Conservation (phyloP, 441 rosid species). For the Isatis lusitanica region DNA sequence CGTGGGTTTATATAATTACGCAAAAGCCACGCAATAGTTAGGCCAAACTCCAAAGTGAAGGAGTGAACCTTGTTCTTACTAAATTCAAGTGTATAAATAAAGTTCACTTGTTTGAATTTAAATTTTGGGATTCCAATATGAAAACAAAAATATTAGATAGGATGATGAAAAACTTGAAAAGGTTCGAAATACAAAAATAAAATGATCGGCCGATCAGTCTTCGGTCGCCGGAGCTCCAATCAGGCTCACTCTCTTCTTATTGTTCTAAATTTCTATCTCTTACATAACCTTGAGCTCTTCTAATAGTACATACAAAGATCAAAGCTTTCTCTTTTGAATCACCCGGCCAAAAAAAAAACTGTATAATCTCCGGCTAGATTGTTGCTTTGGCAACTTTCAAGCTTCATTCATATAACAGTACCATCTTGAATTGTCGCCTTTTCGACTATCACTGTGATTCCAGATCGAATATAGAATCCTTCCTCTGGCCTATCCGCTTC, state of each 20-base stretch:
- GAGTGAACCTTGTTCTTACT: too few species aligned
- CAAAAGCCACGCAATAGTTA: background rate
- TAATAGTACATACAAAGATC: slow-evolving; percentile 1
- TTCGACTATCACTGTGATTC: slow-evolving; percentile 72
- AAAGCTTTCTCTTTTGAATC: background rate
- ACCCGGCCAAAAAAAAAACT: background rate
- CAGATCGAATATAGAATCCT: slow-evolving; percentile 84
- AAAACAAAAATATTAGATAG: background rate
- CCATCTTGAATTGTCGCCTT: slow-evolving; percentile 51
- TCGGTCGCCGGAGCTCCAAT: background rate
- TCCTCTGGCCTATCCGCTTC: slow-evolving; percentile 84
- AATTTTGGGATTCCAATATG: background rate
- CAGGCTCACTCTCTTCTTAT: slow-evolving; percentile 2
- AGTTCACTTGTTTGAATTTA: background rate
- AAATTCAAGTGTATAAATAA: too few species aligned
- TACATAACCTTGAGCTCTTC: background rate
- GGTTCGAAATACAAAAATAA: background rate
- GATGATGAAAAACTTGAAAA: background rate
- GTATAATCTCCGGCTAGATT: background rate
- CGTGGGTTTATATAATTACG: background rate
- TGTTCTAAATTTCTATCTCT: slow-evolving; percentile 1
- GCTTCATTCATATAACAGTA: slow-evolving; percentile 20
- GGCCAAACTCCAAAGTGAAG: too few species aligned
- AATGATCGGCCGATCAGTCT: background rate
- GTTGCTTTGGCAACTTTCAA: background rate